Evolutionary conservation across 768 basidiomycete species (phyloP).

Genomic region (Kwoniella shandongensis): DNA sequence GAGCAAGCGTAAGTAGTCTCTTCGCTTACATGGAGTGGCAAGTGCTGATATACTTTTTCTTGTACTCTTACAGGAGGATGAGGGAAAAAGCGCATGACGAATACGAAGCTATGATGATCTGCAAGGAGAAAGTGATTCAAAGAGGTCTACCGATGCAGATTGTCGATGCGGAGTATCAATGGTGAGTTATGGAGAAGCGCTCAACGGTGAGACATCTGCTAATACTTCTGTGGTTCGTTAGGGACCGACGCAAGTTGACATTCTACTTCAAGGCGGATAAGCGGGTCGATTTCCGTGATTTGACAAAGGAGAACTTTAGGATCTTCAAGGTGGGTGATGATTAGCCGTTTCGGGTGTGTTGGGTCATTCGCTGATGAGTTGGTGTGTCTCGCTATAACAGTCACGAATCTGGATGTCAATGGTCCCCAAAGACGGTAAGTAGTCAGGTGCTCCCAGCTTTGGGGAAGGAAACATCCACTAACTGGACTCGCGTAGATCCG

Average conservation of each 20-base stretch:
- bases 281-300: constrained; percentile 85
- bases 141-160: constrained; percentile 98
- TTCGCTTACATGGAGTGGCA: not conserved
- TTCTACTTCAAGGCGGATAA: constrained; percentile 98
- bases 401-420: constrained; percentile 50
- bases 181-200: constrained; percentile 60
- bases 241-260: constrained; percentile 96
- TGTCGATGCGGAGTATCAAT: constrained; percentile 97
- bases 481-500: too few species aligned
- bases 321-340: constrained; percentile 26
- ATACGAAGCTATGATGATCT: constrained; percentile 83
- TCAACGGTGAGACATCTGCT: not conserved
- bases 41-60: not conserved
- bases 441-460: not conserved
- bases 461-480: too few species aligned
- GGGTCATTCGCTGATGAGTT: not conserved
- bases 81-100: constrained; percentile 85
- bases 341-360: not conserved
- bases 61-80: constrained; percentile 62
- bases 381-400: not conserved
- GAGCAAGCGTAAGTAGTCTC: constrained; percentile 72
- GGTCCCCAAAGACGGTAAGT: constrained; percentile 44
- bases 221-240: constrained; percentile 44
- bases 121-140: constrained; percentile 85
- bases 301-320: constrained; percentile 92